A percentile compares a stretch with the other conserved stretches of the same genome.
Evolutionary conservation across 371 early-diverging fungal species (phyloP).

Genomic region (Conidiobolus incongruus): DNA sequence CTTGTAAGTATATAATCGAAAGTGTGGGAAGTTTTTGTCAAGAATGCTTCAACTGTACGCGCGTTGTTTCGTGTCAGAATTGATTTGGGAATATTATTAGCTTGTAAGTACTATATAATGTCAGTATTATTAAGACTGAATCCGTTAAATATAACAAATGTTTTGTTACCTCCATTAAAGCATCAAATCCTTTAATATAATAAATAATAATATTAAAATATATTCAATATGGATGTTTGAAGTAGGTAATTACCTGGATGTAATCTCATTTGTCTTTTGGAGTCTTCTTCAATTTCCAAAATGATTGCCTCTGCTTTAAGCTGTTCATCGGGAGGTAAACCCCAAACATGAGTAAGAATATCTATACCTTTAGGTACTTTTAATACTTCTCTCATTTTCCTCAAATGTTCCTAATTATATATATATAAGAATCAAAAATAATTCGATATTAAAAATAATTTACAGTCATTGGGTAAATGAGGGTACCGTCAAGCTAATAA

Average conservation of each 20-base stretch:
- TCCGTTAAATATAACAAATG: background rate
- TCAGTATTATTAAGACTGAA: background rate
- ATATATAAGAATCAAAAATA: background rate
- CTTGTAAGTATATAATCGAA: conserved; percentile 15
- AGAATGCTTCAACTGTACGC: conserved; percentile 12
- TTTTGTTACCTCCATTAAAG: background rate
- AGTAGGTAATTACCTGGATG: conserved; percentile 9
- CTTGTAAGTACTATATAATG: conserved; percentile 5
- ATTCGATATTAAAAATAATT: background rate
- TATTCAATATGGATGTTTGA: background rate
- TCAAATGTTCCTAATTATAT: background rate
- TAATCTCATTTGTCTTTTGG: conserved; percentile 11
- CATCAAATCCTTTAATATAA: conserved; percentile 4
- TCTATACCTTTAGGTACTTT: conserved; percentile 9
- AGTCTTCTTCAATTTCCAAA: conserved; percentile 13
- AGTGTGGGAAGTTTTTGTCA: conserved; percentile 9
- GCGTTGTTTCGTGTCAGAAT: conserved; percentile 16
- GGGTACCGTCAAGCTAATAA: conserved; percentile 6
- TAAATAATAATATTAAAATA: background rate
- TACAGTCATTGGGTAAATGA: conserved; percentile 4
- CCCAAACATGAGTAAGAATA: conserved; percentile 10
- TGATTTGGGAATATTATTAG: background rate
- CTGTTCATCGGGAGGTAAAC: conserved; percentile 8
- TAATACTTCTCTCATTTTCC: conserved; percentile 9
- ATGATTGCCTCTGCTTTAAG: conserved; percentile 9